Evolutionary conservation across 2,329 filamentous ascomycete species (phyloP).

Genomic region (Lachnum nothofagi): DNA sequence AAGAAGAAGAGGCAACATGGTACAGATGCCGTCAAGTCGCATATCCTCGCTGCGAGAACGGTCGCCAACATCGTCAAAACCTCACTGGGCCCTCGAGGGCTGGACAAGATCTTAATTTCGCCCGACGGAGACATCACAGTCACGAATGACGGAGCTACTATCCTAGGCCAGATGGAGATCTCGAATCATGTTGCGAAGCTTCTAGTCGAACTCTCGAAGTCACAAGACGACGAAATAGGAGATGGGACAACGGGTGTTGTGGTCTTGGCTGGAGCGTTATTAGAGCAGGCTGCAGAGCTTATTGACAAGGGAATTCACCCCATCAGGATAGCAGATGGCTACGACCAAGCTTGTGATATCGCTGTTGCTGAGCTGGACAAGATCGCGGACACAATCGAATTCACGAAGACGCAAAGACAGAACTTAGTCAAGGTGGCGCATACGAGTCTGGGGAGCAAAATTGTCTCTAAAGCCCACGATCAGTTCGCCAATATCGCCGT

Average conservation of each 20-base stretch:
- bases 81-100: slow-evolving; percentile 86
- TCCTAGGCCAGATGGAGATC: slow-evolving; percentile 97
- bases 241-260: slow-evolving; percentile 98
- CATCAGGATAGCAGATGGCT: slow-evolving; percentile 96
- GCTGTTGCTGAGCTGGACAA: slow-evolving; percentile 86
- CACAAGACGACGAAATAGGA: slow-evolving; percentile 97
- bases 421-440: slow-evolving; percentile 93
- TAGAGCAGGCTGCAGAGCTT: slow-evolving; percentile 94
- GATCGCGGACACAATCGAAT: slow-evolving; percentile 87
- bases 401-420: slow-evolving; percentile 70
- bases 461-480: slow-evolving; percentile 97
- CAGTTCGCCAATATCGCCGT: slow-evolving; percentile 97
- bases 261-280: slow-evolving; percentile 84
- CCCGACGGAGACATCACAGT: slow-evolving; percentile 98
- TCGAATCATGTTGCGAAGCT: slow-evolving; percentile 97
- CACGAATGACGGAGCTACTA: slow-evolving; percentile 97
- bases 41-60: slow-evolving; percentile 93
- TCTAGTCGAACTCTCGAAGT: slow-evolving; percentile 93
- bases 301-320: slow-evolving; percentile 99
- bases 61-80: slow-evolving; percentile 97
- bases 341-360: slow-evolving; percentile 95
- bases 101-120: slow-evolving; percentile 99
- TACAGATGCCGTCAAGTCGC: slow-evolving; percentile 94
- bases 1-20: slow-evolving; percentile 97
- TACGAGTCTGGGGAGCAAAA: slow-evolving; percentile 96